Evolutionary conservation across 305 asterid species (phyloP), one percentile per base, ranked within the genome.

Genomic region (Vinca major): DNA sequence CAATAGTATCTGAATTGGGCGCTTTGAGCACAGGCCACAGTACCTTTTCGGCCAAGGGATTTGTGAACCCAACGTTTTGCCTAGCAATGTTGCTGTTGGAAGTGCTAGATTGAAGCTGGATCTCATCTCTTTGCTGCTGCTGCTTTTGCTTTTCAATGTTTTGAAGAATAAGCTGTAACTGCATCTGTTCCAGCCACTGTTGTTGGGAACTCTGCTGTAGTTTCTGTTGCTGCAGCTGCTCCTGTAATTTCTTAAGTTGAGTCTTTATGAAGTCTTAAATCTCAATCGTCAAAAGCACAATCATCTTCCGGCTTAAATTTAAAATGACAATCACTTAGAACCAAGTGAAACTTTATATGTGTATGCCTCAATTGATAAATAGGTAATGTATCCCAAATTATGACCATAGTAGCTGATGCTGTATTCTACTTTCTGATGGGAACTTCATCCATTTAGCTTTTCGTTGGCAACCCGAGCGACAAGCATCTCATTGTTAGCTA

Each of bases 181-280:
- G 70, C n/a, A 69, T 16, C 54, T 67, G 77, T 50, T 72, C 73
- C 74, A 64, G 14, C 72, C 53, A 66, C 63, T 68, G 77, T 54
- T 68, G 71, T 19, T 68, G 74, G 57, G 66, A 56, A 57, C 10
- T 65, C 53, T 72, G 70, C n/a, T 40, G 66, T 47, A n/a, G 40
- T 21, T 40, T 62, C 51, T 48, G 74, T 2, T 63, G 76, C 43
- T 54, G 73, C 20, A 58, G 55, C 63, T 49, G 77, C 76, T 66
- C 74, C 41, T 67, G 70, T 33, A 64, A 17, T 55, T 58, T 73
- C 17, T 12, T 50, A 19, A 64, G 37, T 33, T 33, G 39, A 44
- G 58, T 54, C 70, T 73, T 72, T 49, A 37, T 3, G 21, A 72
- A 65, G 41, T 65, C 75, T 64, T 33, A 9, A 19, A 48, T 50